phyloP scores from a whole-genome alignment of 2,329 filamentous ascomycete genomes.

The Cryphonectria carpinicola region DNA sequence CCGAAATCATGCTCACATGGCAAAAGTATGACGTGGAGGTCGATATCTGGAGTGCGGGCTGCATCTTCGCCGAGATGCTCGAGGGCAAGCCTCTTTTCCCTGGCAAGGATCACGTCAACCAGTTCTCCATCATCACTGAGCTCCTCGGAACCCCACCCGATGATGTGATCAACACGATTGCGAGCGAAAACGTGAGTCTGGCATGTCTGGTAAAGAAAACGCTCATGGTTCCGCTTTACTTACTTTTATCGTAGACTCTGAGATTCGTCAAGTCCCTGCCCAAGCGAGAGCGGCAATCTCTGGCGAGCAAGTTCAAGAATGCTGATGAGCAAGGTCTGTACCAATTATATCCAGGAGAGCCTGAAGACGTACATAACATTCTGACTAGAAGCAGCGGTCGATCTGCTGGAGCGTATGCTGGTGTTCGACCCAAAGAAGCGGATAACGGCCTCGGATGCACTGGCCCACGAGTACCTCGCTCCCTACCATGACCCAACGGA shows the following conservation, averaged over 20 bases:
- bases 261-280: slow-evolving; percentile 97
- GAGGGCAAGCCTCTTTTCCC: slow-evolving; percentile 98
- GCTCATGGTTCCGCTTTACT: not conserved
- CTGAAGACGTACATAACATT: not conserved
- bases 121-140: slow-evolving; percentile 99
- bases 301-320: slow-evolving; percentile 91
- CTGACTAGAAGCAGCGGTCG: slow-evolving; percentile 67
- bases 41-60: slow-evolving; percentile 98
- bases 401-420: slow-evolving; percentile 93
- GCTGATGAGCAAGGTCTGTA: slow-evolving; percentile 79
- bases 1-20: slow-evolving; percentile 99
- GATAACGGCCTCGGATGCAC: slow-evolving; percentile 82
- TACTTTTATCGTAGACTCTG: slow-evolving; percentile 66
- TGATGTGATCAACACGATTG: slow-evolving; percentile 98
- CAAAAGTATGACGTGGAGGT: slow-evolving; percentile 99
- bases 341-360: not conserved
- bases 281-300: slow-evolving; percentile 86
- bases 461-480: slow-evolving; percentile 90
- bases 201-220: not conserved
- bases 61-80: slow-evolving; percentile 99
- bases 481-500: slow-evolving; percentile 98
- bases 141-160: slow-evolving; percentile 94
- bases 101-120: slow-evolving; percentile 98
- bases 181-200: slow-evolving; percentile 85
- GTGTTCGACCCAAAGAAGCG: slow-evolving; percentile 98